These are phyloP conservation scores for Fusarium graminum DNA, from an alignment of 2,329 filamentous ascomycete genomes.

Conservation along the genomic window DNA sequence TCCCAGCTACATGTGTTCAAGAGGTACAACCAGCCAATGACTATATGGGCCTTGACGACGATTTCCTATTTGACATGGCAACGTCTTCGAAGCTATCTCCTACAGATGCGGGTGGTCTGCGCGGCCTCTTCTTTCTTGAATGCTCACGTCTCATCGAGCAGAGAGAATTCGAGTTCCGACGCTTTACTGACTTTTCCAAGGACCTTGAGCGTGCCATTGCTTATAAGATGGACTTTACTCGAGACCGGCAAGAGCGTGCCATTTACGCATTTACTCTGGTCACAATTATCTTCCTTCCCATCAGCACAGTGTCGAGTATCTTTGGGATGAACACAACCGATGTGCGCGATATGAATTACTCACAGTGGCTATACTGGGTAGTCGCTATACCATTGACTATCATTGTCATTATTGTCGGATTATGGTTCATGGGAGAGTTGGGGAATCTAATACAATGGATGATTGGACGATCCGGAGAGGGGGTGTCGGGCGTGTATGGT, in stretches of 20 bases:
- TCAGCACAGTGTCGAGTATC: conserved; percentile 61
- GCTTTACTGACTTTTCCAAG: conserved; percentile 49
- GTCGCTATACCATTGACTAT: conserved; percentile 62
- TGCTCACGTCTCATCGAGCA: conserved; percentile 56
- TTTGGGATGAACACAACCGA: conserved; percentile 68
- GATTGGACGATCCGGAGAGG: conserved; percentile 33
- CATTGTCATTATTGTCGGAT: conserved; percentile 54
- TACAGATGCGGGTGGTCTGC: conserved; percentile 55
- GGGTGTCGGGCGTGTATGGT: conserved; percentile 23
- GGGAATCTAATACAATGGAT: conserved; percentile 52
- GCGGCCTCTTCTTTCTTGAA: conserved; percentile 57
- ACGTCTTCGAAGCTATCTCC: conserved; percentile 53
- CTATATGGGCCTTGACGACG: conserved; percentile 44
- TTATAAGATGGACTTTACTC: conserved; percentile 57
- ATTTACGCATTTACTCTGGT: conserved; percentile 65
- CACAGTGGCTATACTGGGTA: conserved; percentile 65
- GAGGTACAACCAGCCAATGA: conserved; percentile 30
- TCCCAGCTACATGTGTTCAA: conserved; percentile 7
- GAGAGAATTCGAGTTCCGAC: conserved; percentile 53
- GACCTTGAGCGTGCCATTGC: conserved; percentile 50
- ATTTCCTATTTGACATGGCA: conserved; percentile 47
- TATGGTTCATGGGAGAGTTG: conserved; percentile 61
- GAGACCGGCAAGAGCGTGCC: conserved; percentile 61
- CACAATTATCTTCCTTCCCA: conserved; percentile 63
- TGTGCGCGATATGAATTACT: conserved; percentile 62